These are phyloP conservation scores for Tarenaya hassleriana DNA, from an alignment of 345 rosid species.

Conservation along the genomic window DNA sequence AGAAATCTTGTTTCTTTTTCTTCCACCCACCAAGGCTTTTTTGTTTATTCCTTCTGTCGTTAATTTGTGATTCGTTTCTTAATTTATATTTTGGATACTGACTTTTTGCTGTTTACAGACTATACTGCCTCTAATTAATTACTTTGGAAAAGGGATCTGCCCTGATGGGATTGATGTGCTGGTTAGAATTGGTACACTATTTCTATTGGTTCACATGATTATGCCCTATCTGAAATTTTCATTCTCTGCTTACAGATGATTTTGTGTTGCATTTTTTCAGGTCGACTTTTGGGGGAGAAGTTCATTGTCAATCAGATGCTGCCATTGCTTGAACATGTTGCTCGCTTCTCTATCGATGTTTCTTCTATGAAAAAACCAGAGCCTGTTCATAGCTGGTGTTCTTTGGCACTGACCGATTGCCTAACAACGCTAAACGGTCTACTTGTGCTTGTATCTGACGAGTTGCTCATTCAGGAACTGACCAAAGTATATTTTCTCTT, in stretches of 20 bases:
- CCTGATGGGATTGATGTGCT: slow-evolving; percentile 88
- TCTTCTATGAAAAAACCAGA: slow-evolving; percentile 65
- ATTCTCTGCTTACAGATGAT: slow-evolving; percentile 22
- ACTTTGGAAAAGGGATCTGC: slow-evolving; percentile 87
- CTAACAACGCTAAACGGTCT: slow-evolving; percentile 72
- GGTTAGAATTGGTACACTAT: slow-evolving; percentile 79
- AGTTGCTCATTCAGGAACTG: slow-evolving; percentile 65
- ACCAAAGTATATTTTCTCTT: slow-evolving; percentile 51
- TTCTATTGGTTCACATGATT: slow-evolving; percentile 30
- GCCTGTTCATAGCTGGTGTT: slow-evolving; percentile 84
- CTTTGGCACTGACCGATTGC: slow-evolving; percentile 71
- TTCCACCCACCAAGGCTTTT: slow-evolving; percentile 14
- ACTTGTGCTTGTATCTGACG: slow-evolving; percentile 54
- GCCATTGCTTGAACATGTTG: slow-evolving; percentile 76
- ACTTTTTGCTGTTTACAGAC: slow-evolving; percentile 48
- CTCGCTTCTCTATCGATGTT: slow-evolving; percentile 52
- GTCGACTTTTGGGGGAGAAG: slow-evolving; percentile 69
- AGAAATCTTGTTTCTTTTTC: slow-evolving; percentile 14
- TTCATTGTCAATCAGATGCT: slow-evolving; percentile 76
- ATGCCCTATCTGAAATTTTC: slow-evolving; percentile 21
- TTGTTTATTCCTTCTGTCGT: slow-evolving; percentile 3
- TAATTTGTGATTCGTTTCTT: slow-evolving; percentile 4
- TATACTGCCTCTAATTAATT: slow-evolving; percentile 75
- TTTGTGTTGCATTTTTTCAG: slow-evolving; percentile 39
- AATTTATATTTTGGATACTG: slow-evolving; percentile 22